A percentile compares a stretch with the other conserved stretches of the same genome.
These are phyloP conservation scores for Colletotrichum higginsianum DNA, from an alignment of 2,329 filamentous ascomycete genomes.

Conservation along the genomic window DNA sequence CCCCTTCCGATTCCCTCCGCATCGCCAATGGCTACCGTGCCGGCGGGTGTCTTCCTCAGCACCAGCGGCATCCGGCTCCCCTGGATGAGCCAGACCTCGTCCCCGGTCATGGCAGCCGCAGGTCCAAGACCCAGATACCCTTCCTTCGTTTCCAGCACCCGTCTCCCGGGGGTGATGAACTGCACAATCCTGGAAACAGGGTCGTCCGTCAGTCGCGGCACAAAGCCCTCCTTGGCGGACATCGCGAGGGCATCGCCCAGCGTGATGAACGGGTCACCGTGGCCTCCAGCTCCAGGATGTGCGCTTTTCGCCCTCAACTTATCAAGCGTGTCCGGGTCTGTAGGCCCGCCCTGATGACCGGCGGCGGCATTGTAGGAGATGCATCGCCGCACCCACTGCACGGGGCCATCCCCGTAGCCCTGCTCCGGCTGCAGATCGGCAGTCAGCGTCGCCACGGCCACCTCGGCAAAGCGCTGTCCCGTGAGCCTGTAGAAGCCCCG, in stretches of 20 bases:
- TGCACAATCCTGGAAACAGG: slow-evolving; percentile 13
- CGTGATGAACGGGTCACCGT: background rate
- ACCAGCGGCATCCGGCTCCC: slow-evolving; percentile 30
- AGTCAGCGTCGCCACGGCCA: slow-evolving; percentile 9
- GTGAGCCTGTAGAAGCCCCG: background rate
- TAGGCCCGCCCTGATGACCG: background rate
- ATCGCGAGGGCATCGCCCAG: background rate
- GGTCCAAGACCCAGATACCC: slow-evolving; percentile 15
- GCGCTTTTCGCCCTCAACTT: background rate
- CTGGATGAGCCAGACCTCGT: slow-evolving; percentile 30
- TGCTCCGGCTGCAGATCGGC: slow-evolving; percentile 7
- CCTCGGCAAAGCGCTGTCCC: background rate
- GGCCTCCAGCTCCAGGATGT: background rate
- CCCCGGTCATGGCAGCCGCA: background rate
- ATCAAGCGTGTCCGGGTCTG: background rate
- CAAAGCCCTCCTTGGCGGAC: background rate
- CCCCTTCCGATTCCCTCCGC: background rate
- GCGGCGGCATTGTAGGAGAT: slow-evolving; percentile 2
- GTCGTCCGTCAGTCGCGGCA: slow-evolving; percentile 5
- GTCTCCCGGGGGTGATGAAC: slow-evolving; percentile 6
- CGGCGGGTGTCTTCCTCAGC: background rate
- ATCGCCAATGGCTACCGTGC: too few species aligned
- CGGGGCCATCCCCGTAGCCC: background rate
- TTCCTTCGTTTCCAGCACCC: background rate
- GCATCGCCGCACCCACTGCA: slow-evolving; percentile 17